Evolutionary conservation across 352 stramenopile genomes (phyloP).

Genomic region (Globisporangium okanoganense): DNA sequence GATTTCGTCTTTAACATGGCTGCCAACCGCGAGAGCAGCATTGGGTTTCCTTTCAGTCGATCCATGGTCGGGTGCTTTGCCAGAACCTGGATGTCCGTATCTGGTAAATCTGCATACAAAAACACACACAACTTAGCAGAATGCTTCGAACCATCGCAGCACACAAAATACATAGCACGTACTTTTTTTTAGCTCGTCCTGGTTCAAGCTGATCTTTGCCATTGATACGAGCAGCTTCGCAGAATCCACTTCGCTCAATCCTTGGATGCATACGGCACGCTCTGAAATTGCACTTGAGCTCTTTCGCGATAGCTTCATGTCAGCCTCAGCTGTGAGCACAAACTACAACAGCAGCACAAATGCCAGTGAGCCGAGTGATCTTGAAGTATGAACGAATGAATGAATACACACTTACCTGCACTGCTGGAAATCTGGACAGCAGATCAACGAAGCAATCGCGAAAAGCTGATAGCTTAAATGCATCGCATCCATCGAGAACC

Average conservation of each 20-base stretch:
- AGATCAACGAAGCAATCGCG: conserved; percentile 43
- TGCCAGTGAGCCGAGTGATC: neutral
- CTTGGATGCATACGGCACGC: conserved; percentile 28
- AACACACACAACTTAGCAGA: conserved; percentile 3
- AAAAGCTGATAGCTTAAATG: conserved; percentile 29
- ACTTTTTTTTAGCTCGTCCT: conserved; percentile 35
- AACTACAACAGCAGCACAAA: conserved; percentile 20
- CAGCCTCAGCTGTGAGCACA: conserved; percentile 29
- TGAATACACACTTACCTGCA: conserved; percentile 51
- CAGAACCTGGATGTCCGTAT: conserved; percentile 12
- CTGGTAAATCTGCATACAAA: conserved; percentile 18
- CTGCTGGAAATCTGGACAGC: conserved; percentile 26
- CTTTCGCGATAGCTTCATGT: conserved; percentile 20
- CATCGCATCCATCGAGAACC: conserved; percentile 64
- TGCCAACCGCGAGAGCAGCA: conserved; percentile 19
- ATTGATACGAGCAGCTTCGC: conserved; percentile 48
- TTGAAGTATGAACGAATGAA: neutral
- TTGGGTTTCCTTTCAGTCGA: conserved; percentile 30
- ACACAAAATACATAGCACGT: conserved; percentile 11
- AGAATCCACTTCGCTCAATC: conserved; percentile 35
- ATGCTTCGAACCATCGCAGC: neutral
- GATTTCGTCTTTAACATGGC: conserved; percentile 15
- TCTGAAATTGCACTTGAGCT: conserved; percentile 14
- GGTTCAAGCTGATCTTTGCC: conserved; percentile 31
- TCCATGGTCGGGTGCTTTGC: conserved; percentile 25